Base-by-base conservation (phyloP, 176 grass and related monocot genomes). In the Aechmea fasciata region DNA sequence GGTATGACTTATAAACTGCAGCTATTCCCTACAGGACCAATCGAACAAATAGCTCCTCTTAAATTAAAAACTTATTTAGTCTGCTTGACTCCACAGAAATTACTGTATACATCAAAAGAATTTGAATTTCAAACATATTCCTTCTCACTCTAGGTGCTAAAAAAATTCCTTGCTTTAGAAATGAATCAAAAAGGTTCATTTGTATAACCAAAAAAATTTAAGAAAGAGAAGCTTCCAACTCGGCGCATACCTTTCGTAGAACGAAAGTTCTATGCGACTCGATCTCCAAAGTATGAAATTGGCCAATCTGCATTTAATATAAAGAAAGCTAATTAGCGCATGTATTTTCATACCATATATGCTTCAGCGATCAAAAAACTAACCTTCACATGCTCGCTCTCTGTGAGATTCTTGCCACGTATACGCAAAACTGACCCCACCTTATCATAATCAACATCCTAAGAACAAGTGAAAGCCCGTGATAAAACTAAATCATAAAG, bases 381-480 rank as follows among this genome's bases (percentile, higher is more conserved):
- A 59, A 87, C 88, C 88, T 91, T 92, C 48, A 96, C 93, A 74
- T 96, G 76, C 19, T 96, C 83, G 69, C 83, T 96, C 71, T 87
- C 93, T 18, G 85, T 80, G 55, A 96, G 73, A 85, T 96, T 96
- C 80, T 89, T 96, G 29, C 92, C 93, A 68, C 88, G 86, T 74
- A 83, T 82, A 49, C 88, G 93, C 75, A 96, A 71, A 9, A 92
- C 86, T 24, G 79, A 81, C 22, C 93, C 92, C 48, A 87, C 93
- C 54, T 96, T 96, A 51, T 96, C 88, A 85, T 96, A 96, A 47
- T 96, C 93, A 57, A 92, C 81, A 87, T 78, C 78, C 93, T 97
- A 64, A 41, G 51, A 24, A 52, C 54, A 80, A 48, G 51, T 76
- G 23, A 84, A 70, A 80, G 13, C 67, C 29, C 3, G 19, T 59